Evolutionary conservation across 2,329 filamentous ascomycete genomes (phyloP), one percentile per base, ranked within the genome.

Genomic region (Dichotomopilus funicola): DNA sequence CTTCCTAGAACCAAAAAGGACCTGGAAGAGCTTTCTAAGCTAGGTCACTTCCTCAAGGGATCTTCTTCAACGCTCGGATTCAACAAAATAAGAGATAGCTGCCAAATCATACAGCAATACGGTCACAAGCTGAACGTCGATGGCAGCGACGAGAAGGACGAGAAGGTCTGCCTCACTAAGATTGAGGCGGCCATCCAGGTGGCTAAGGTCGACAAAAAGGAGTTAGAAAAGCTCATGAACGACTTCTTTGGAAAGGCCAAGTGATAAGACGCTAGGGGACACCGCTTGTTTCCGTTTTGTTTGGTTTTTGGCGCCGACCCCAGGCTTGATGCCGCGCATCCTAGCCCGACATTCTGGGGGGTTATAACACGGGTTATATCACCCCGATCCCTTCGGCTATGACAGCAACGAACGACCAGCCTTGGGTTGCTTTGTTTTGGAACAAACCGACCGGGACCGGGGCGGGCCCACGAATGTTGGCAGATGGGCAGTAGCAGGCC

Each of bases 1-100:
- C 43, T n/a, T 42, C 34, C 57, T 68, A 95, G 91, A 62, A 71
- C 82, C 62, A 70, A 79, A 2, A 78, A 81, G 66, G 78, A 96
- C 57, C 82, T 97, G 55, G 71, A 75, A n/a, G 76, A 84, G 62
- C 82, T 97, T 40, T 95, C 90, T 37, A 79, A 82, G 52, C 84
- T 96, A 36, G 94, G 94, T 43, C 94, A 99, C 74, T 99, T 96
- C 75, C 80, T 99, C 64, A 99, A 99, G 75, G 94, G 94, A 58
- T 97, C 92, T 6, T 96, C 92, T 7, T 92, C 94, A 41, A 96
- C 94, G 4, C 81, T 99, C 53, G 94, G 94, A 46, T 81, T 97
- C 54, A 86, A 82, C 66, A 95, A 95, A 71, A 87, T 99, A 65
- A 89, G 90, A 70, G 91, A 96, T 67, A 87, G 84, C 60, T 99